Evolutionary conservation across 345 rosid genomes (phyloP).

Genomic region (Excoecaria agallocha): DNA sequence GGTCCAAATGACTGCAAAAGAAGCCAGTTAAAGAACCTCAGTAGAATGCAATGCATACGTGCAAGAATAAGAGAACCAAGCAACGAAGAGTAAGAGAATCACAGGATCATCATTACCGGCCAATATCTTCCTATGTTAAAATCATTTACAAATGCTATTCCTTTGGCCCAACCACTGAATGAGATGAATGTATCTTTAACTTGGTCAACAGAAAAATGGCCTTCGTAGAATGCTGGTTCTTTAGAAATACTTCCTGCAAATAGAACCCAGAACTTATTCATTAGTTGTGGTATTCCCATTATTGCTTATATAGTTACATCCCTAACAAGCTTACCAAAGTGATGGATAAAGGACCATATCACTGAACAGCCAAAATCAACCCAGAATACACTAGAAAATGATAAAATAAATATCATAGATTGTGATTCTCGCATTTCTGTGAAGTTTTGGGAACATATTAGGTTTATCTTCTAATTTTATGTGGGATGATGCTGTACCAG

Average conservation of each 20-base stretch:
- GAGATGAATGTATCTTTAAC: conserved; percentile 76
- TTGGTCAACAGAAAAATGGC: conserved; percentile 50
- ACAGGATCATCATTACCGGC: conserved; percentile 51
- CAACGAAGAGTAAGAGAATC: neutral
- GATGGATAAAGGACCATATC: neutral
- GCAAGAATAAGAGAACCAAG: conserved; percentile 1
- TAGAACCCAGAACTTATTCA: neutral
- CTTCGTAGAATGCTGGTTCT: conserved; percentile 68
- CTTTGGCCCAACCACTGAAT: conserved; percentile 82
- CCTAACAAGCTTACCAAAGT: neutral
- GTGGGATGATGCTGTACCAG: conserved; percentile 18
- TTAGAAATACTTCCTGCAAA: conserved; percentile 46
- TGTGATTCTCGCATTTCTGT: neutral
- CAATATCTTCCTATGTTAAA: conserved; percentile 92
- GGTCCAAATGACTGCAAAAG: conserved; percentile 75
- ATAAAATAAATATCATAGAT: neutral
- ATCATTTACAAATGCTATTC: conserved; percentile 68
- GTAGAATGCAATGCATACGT: neutral
- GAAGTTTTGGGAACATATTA: conserved; percentile 33
- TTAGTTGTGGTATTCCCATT: neutral
- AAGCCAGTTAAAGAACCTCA: conserved; percentile 11
- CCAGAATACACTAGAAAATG: neutral
- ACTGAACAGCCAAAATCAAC: conserved; percentile 3
- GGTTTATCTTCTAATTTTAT: conserved; percentile 27
- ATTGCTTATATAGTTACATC: neutral